A percentile compares a stretch with the other conserved stretches of the same genome.
Conservation (phyloP, 805 yeast species). For the Pichia insulana region DNA sequence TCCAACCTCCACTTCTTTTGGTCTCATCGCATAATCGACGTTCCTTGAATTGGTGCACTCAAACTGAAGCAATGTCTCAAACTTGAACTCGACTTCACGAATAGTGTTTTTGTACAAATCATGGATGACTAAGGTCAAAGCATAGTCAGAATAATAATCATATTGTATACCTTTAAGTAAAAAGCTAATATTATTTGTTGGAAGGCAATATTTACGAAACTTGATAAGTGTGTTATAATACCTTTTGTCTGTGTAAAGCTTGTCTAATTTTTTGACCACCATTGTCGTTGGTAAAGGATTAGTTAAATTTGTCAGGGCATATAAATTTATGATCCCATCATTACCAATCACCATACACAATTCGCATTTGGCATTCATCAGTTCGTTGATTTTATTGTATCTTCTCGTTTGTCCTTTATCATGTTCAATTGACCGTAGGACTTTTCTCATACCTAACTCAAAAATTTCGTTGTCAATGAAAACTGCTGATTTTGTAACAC, state of each 20-base stretch:
- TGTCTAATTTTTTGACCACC: constrained; percentile 30
- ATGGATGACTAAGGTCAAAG: constrained; percentile 37
- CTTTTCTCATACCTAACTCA: constrained; percentile 20
- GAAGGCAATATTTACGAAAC: constrained; percentile 25
- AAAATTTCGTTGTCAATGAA: constrained; percentile 33
- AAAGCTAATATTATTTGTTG: constrained; percentile 20
- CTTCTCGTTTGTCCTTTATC: constrained; percentile 7
- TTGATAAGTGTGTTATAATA: constrained; percentile 14
- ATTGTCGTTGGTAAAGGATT: constrained; percentile 40
- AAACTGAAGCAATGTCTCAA: constrained; percentile 24
- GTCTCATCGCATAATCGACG: not conserved
- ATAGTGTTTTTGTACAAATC: constrained; percentile 32
- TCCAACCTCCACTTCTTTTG: constrained; percentile 16
- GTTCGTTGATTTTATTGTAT: constrained; percentile 20
- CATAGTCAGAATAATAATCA: constrained; percentile 12
- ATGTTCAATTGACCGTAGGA: constrained; percentile 16
- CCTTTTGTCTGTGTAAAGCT: constrained; percentile 13
- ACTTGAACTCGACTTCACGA: constrained; percentile 27
- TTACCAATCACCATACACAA: constrained; percentile 37
- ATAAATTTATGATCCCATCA: constrained; percentile 34
- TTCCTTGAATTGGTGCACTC: constrained; percentile 6
- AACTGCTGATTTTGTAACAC: constrained; percentile 18
- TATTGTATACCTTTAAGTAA: constrained; percentile 20
- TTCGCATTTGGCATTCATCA: constrained; percentile 23
- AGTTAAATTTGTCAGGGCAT: constrained; percentile 43